Percentiles rank a stretch among this genome's conserved stretches.
phyloP scores from a whole-genome alignment of 2,329 filamentous ascomycete genomes.

The Gremmenia infestans region DNA sequence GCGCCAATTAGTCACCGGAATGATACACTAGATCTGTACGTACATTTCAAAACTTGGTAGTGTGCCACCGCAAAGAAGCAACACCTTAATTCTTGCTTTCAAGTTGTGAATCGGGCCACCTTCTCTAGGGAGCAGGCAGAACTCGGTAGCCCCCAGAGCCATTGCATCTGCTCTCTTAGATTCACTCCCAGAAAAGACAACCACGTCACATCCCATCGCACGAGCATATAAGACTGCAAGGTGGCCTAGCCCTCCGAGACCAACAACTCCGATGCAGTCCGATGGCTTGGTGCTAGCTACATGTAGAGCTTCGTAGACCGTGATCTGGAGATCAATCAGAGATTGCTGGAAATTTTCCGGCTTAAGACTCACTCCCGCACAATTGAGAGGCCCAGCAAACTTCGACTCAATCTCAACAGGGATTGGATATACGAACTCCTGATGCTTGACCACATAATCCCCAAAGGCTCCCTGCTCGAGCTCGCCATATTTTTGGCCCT shows the following conservation, averaged over 20 bases:
- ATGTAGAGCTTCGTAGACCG: slow-evolving; percentile 31
- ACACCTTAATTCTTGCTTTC: slow-evolving; percentile 5
- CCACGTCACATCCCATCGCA: slow-evolving; percentile 68
- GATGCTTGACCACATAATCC: slow-evolving; percentile 32
- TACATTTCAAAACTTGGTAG: slow-evolving; percentile 11
- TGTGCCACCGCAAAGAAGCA: slow-evolving; percentile 9
- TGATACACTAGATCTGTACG: not conserved
- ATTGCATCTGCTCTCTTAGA: slow-evolving; percentile 57
- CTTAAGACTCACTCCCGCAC: slow-evolving; percentile 33
- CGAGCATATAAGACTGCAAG: slow-evolving; percentile 68
- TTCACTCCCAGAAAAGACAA: slow-evolving; percentile 57
- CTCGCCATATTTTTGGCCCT: slow-evolving; percentile 26
- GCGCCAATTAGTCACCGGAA: not conserved
- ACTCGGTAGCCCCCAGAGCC: slow-evolving; percentile 51
- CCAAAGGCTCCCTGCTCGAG: slow-evolving; percentile 43
- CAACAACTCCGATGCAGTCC: slow-evolving; percentile 49
- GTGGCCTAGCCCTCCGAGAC: slow-evolving; percentile 69
- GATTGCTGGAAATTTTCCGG: no score
- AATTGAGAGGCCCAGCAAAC: slow-evolving; percentile 38
- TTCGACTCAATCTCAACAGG: slow-evolving; percentile 33
- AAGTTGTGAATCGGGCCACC: not conserved
- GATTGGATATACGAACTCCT: slow-evolving; percentile 37
- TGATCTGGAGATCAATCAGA: slow-evolving; percentile 11
- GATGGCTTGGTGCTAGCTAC: slow-evolving; percentile 26
- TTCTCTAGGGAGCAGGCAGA: slow-evolving; percentile 45